Evolutionary conservation across 257 asterid genomes (phyloP), one percentile per base, ranked within the genome.

Genomic region (Mentha longifolia): DNA sequence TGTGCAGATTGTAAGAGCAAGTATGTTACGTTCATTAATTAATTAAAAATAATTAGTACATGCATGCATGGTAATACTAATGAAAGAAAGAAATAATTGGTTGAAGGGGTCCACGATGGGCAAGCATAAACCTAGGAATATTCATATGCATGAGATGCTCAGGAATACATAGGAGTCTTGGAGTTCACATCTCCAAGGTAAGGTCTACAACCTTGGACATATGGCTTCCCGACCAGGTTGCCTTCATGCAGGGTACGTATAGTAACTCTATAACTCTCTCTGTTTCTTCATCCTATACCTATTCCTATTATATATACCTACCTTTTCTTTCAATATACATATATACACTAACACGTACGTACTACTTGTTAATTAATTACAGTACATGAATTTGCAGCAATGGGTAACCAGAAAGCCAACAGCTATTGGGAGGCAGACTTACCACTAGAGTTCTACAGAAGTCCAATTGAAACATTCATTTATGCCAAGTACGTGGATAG

Each of bases 111-210:
- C 99, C 97, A 16, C 73, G 96, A 61, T 94, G 97, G 99, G 97
- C 97, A 19, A 94, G 99, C 68, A 76, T 91, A 77, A 94, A 94
- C 85, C 90, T 94, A 4, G 99, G 99, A 43, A 80, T 88, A 78
- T 94, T 91, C 77, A 88, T 94, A 81, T 91, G 99, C 74, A 70
- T 94, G 97, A 90, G 82, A 73, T 94, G 98, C 73, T 94, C 99
- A 28, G 97, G 97, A 52, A 83, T 88, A 72, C 99, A 94, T 76
- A 84, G 97, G 68, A 89, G 96, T 80, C 95, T 94, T 22, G 99
- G 99, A 67, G 96, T 89, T 20, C 99, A 91, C 83, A 84, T 94
- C 74, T 94, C 98, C 15, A 89, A 91, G 97, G 99, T 94, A 55
- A 86, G 99, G 67, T 94, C 99, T 30, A 94, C 95, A 9, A 94